A percentile compares a stretch with the other conserved stretches of the same genome.
phyloP scores from a whole-genome alignment of 352 stramenopile species.

The Globisporangium abappressorium region DNA sequence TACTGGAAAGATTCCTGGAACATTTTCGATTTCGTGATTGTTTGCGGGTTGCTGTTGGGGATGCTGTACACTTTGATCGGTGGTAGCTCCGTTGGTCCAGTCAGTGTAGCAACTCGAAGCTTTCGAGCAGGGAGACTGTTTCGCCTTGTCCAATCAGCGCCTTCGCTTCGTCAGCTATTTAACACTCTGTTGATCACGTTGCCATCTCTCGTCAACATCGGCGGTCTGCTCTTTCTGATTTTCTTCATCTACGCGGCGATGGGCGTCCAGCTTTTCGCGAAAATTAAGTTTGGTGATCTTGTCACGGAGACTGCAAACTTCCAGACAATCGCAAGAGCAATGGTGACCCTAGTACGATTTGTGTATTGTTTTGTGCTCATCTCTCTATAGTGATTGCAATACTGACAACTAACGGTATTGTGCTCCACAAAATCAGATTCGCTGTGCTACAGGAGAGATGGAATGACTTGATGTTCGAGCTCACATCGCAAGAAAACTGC shows the following conservation, averaged over 20 bases:
- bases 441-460: constrained; percentile 90
- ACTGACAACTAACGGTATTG: constrained; percentile 19
- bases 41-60: constrained; percentile 46
- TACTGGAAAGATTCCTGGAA: constrained; percentile 87
- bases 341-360: constrained; percentile 50
- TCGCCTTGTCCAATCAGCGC: constrained; percentile 66
- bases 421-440: constrained; percentile 50
- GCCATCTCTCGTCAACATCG: constrained; percentile 87
- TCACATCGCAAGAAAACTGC: constrained; percentile 54
- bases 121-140: constrained; percentile 82
- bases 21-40: constrained; percentile 76
- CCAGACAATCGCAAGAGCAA: constrained; percentile 70
- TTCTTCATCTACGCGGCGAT: constrained; percentile 92
- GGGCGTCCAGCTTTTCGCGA: constrained; percentile 89
- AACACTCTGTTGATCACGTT: constrained; percentile 87
- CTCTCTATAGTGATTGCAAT: too few species aligned
- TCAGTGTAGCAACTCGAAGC: constrained; percentile 69
- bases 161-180: constrained; percentile 81
- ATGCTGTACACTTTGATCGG: constrained; percentile 48
- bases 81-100: constrained; percentile 39
- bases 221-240: constrained; percentile 80
- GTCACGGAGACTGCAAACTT: constrained; percentile 87
- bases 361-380: background rate
- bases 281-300: constrained; percentile 62
- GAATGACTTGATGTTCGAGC: constrained; percentile 90